Evolutionary conservation across 495 filamentous ascomycete species (phyloP).

Genomic region (Penicillium waksmanii): DNA sequence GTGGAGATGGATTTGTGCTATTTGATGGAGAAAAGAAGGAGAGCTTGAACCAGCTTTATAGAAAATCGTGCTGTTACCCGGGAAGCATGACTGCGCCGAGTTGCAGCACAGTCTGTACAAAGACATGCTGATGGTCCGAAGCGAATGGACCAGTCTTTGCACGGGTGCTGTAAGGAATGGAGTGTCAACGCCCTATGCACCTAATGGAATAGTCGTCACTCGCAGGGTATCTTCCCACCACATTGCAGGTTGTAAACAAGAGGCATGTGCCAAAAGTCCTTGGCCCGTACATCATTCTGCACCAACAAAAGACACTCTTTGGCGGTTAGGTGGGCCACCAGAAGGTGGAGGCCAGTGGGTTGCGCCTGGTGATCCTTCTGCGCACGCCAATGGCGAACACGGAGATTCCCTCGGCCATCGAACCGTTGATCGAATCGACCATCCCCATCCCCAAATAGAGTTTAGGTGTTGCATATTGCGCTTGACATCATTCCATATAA

Average conservation of each 20-base stretch:
- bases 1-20: slow-evolving; percentile 6
- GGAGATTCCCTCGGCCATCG: slow-evolving; percentile 22
- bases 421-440: slow-evolving; percentile 21
- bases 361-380: slow-evolving; percentile 24
- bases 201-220: slow-evolving; percentile 27
- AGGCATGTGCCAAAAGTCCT: slow-evolving; percentile 5
- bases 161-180: slow-evolving; percentile 18
- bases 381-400: slow-evolving; percentile 12
- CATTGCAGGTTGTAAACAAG: slow-evolving; percentile 14
- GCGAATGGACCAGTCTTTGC: slow-evolving; percentile 1
- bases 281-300: slow-evolving; percentile 10
- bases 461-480: slow-evolving; percentile 31
- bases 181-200: slow-evolving; percentile 29
- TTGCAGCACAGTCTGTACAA: slow-evolving; percentile 10
- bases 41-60: slow-evolving; percentile 28
- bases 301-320: slow-evolving; percentile 34
- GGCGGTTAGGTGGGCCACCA: slow-evolving; percentile 40
- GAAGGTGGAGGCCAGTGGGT: slow-evolving; percentile 21
- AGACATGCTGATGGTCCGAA: slow-evolving; percentile 2
- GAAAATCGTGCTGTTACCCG: slow-evolving; percentile 1
- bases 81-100: slow-evolving; percentile 22
- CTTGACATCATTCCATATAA: slow-evolving; percentile 38
- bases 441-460: slow-evolving; percentile 29
- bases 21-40: slow-evolving; percentile 17
- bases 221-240: slow-evolving; percentile 15